Percentiles rank a stretch among this genome's conserved stretches.
These are phyloP conservation scores for Mycena albidolilacea DNA, from an alignment of 768 basidiomycete genomes.

Conservation along the genomic window DNA sequence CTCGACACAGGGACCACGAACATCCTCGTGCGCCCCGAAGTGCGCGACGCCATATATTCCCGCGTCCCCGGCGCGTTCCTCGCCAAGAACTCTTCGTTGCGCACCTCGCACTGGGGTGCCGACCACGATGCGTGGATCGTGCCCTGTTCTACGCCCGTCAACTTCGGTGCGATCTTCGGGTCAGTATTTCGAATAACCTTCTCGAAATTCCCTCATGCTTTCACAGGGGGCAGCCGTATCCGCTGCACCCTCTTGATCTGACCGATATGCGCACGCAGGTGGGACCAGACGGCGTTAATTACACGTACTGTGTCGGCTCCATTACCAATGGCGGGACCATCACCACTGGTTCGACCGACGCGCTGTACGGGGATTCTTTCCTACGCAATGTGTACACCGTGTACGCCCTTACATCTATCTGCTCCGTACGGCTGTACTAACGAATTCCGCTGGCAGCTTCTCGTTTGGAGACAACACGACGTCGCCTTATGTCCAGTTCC, in stretches of 20 bases:
- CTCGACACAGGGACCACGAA: slow-evolving; percentile 32
- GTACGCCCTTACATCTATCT: slow-evolving; percentile 9
- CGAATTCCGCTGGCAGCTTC: not conserved
- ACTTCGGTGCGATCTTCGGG: slow-evolving; percentile 20
- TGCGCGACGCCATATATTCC: slow-evolving; percentile 25
- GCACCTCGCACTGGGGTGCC: not conserved
- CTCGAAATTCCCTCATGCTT: not conserved
- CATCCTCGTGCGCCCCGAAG: slow-evolving; percentile 3
- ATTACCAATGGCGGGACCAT: slow-evolving; percentile 27
- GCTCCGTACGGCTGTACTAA: not conserved
- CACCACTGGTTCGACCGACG: not conserved
- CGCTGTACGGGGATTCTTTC: slow-evolving; percentile 25
- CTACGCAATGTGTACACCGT: slow-evolving; percentile 33
- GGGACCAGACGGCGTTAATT: slow-evolving; percentile 16
- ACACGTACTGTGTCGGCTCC: slow-evolving; percentile 25
- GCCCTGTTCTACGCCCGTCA: slow-evolving; percentile 23
- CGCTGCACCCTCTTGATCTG: slow-evolving; percentile 35
- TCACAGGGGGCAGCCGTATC: slow-evolving; percentile 17
- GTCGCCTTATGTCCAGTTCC: slow-evolving; percentile 24
- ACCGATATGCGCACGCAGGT: not conserved
- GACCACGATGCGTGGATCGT: slow-evolving; percentile 32
- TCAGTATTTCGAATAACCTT: not conserved
- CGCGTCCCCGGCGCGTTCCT: slow-evolving; percentile 31
- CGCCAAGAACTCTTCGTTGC: slow-evolving; percentile 19
- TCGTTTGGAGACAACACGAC: slow-evolving; percentile 26